phyloP scores from a whole-genome alignment of 805 yeast species.

The Debaryomyces maramus region DNA sequence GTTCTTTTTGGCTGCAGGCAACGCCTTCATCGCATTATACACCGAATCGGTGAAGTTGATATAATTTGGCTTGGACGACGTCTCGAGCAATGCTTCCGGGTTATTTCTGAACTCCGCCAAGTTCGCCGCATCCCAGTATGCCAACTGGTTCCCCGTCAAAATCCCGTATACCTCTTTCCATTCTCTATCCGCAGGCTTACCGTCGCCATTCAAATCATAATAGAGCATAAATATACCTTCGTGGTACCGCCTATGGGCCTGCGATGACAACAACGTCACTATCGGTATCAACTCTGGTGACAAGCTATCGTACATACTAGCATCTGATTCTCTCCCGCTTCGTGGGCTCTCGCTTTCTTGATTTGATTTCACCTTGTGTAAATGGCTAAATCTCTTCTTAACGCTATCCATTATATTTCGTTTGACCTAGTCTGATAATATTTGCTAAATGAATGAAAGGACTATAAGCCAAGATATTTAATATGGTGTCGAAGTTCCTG shows the following conservation, averaged over 20 bases:
- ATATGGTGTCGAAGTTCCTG: no score
- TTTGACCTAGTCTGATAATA: no score
- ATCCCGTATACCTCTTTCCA: conserved; percentile 96
- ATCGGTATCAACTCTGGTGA: conserved; percentile 64
- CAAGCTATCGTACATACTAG: conserved; percentile 22
- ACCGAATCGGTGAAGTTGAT: conserved; percentile 89
- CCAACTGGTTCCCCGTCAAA: conserved; percentile 84
- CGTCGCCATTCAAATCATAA: conserved; percentile 78
- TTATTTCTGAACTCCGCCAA: conserved; percentile 53
- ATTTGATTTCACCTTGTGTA: neutral
- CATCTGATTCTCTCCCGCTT: conserved; percentile 1
- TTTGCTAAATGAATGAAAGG: no score
- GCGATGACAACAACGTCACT: conserved; percentile 71
- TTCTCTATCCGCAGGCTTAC: conserved; percentile 75
- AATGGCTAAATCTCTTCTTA: conserved; percentile 19
- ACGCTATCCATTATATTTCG: conserved; percentile 9
- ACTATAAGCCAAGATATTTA: no score
- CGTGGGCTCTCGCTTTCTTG: conserved; percentile 6
- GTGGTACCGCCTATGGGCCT: conserved; percentile 68
- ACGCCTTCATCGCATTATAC: conserved; percentile 65
- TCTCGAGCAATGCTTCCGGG: conserved; percentile 54
- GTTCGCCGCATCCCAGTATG: conserved; percentile 84
- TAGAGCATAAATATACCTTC: conserved; percentile 77
- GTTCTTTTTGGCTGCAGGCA: conserved; percentile 65
- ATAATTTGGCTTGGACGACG: conserved; percentile 78